Percentiles rank a stretch among this genome's conserved stretches.
Evolutionary conservation across 805 yeast species (phyloP).

Genomic region (Lipomyces mesembrius): DNA sequence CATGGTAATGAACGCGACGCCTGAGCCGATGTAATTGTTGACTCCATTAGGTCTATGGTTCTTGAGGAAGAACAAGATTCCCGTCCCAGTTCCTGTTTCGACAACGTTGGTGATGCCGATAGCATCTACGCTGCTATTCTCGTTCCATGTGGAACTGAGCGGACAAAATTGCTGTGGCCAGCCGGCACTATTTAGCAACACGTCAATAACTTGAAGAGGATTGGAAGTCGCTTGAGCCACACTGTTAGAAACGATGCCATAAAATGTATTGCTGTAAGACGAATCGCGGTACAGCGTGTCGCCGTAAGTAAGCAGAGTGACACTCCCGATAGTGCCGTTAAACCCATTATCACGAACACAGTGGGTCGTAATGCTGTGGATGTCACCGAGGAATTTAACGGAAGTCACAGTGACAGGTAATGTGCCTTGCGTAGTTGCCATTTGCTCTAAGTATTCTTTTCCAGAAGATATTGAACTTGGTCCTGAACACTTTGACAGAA

Average conservation of each 20-base stretch:
- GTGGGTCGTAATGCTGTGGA: conserved; percentile 10
- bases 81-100: conserved; percentile 3
- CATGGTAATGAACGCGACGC: conserved; percentile 5
- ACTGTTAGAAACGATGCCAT: conserved; percentile 4
- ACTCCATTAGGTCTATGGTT: conserved; percentile 7
- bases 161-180: conserved; percentile 14
- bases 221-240: conserved; percentile 8
- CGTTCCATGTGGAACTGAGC: conserved; percentile 2
- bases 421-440: background rate
- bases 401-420: conserved; percentile 1
- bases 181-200: conserved; percentile 1
- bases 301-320: conserved; percentile 6
- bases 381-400: conserved; percentile 6
- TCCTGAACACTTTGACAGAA: background rate
- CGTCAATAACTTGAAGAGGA: conserved; percentile 9
- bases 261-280: conserved; percentile 6
- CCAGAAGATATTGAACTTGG: background rate
- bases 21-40: conserved; percentile 2
- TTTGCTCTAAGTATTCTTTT: background rate
- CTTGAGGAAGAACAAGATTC: conserved; percentile 8
- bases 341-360: conserved; percentile 10
- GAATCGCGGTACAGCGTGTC: conserved; percentile 9
- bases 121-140: conserved; percentile 4
- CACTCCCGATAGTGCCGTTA: conserved; percentile 4
- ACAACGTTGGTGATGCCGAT: conserved; percentile 10